A percentile compares a stretch with the other conserved stretches of the same genome.
These are phyloP conservation scores for Pilatotrama ljubarskyi DNA, from an alignment of 768 basidiomycete species.

Conservation along the genomic window DNA sequence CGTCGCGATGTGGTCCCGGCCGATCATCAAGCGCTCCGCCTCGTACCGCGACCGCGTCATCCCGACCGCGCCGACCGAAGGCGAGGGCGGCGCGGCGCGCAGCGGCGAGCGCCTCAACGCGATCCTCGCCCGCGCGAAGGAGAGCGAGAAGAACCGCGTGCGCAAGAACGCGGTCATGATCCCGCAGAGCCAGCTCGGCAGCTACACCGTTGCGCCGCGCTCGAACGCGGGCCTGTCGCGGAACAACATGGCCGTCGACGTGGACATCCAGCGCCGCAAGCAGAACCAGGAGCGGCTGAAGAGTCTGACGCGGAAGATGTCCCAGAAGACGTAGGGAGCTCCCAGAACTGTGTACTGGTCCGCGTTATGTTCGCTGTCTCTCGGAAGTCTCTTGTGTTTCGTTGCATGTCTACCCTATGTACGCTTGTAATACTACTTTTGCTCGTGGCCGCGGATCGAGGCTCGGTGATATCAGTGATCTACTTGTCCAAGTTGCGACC, in stretches of 20 bases:
- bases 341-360: too few species aligned
- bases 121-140: constrained; percentile 67
- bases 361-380: too few species aligned
- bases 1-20: constrained; percentile 83
- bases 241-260: constrained; percentile 62
- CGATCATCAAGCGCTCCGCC: constrained; percentile 87
- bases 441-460: too few species aligned
- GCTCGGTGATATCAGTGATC: too few species aligned
- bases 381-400: neutral
- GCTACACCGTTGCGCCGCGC: constrained; percentile 78
- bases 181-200: constrained; percentile 72
- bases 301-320: constrained; percentile 54
- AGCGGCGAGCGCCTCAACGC: constrained; percentile 60
- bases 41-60: constrained; percentile 76
- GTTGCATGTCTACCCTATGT: neutral
- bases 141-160: constrained; percentile 66
- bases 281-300: constrained; percentile 74
- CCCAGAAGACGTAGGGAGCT: constrained; percentile 23
- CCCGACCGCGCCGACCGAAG: constrained; percentile 51
- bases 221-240: constrained; percentile 52
- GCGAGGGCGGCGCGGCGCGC: constrained; percentile 38
- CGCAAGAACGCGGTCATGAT: constrained; percentile 83
- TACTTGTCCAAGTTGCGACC: too few species aligned
- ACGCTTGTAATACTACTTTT: neutral
- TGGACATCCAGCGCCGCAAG: constrained; percentile 70